phyloP scores from a whole-genome alignment of 192 early-diverging fungal genomes.

The Chytriomyces sp. region DNA sequence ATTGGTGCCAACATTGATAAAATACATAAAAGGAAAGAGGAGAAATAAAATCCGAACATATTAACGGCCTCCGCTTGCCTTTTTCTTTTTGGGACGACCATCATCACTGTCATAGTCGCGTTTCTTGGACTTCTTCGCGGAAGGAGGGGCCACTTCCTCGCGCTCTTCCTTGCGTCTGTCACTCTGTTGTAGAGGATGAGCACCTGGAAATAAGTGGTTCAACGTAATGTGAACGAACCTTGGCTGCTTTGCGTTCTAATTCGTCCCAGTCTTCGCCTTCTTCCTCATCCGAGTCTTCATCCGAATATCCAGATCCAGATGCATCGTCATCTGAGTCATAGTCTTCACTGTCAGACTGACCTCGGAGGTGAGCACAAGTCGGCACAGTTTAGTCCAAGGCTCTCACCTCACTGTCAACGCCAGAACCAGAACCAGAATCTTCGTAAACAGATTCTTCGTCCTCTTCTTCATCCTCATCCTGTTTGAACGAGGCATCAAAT shows the following conservation, averaged over 20 bases:
- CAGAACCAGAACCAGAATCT: slow-evolving; percentile 31
- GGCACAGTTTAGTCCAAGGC: no score
- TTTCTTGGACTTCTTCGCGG: not conserved
- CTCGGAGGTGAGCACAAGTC: no score
- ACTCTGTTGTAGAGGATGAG: not conserved
- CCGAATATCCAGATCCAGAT: slow-evolving; percentile 38
- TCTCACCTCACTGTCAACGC: slow-evolving; percentile 20
- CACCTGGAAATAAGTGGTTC: no score
- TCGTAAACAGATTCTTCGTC: slow-evolving; percentile 46
- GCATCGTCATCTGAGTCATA: slow-evolving; percentile 38
- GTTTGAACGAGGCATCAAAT: not conserved
- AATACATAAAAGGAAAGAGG: no score
- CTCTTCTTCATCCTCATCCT: slow-evolving; percentile 47
- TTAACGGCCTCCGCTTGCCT: not conserved
- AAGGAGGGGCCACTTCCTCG: slow-evolving; percentile 3
- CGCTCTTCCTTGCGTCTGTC: slow-evolving; percentile 30
- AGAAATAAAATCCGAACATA: no score
- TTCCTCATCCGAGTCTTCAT: slow-evolving; percentile 42
- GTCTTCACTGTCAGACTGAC: slow-evolving; percentile 29
- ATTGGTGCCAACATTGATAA: no score
- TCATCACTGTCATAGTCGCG: slow-evolving; percentile 18
- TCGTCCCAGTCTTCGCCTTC: slow-evolving; percentile 61
- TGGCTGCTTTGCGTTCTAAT: slow-evolving; percentile 54
- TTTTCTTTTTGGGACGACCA: slow-evolving; percentile 26
- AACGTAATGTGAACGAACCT: no score